Evolutionary conservation across 2,329 filamentous ascomycete genomes (phyloP).

Genomic region (Colletotrichum plurivorum): DNA sequence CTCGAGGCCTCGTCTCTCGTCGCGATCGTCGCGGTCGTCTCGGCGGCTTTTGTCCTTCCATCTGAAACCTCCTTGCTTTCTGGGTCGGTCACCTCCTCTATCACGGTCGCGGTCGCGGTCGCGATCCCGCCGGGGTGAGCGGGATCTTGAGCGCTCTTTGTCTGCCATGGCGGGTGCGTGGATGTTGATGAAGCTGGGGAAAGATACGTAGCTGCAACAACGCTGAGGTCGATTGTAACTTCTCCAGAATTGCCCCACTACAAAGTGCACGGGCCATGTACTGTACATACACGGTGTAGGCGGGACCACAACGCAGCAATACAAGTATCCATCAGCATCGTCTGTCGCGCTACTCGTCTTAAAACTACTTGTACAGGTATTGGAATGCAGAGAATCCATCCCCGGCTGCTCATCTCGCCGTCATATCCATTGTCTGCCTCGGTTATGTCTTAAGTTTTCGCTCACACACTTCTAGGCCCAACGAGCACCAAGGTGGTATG

Average conservation of each 20-base stretch:
- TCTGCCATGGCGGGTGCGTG: conserved; percentile 33
- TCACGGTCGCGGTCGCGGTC: conserved; percentile 35
- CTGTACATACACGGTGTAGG: too few species aligned
- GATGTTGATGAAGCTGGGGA: neutral
- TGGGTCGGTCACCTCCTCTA: conserved; percentile 24
- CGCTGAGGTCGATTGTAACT: neutral
- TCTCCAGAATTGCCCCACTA: conserved; percentile 1
- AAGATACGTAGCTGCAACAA: neutral
- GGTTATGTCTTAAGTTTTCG: neutral
- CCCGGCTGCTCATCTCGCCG: too few species aligned
- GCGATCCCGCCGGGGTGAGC: conserved; percentile 39
- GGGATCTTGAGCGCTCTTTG: conserved; percentile 35
- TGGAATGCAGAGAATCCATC: too few species aligned
- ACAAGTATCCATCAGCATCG: too few species aligned
- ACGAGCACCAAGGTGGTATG: neutral
- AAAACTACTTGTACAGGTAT: too few species aligned
- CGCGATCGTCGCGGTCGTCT: conserved; percentile 56
- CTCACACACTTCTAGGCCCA: neutral
- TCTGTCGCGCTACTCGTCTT: too few species aligned
- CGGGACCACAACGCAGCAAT: too few species aligned
- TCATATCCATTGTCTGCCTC: neutral
- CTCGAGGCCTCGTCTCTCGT: conserved; percentile 56
- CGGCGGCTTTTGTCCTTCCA: conserved; percentile 71
- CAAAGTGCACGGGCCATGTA: neutral
- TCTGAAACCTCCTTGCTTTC: conserved; percentile 59